phyloP scores from a whole-genome alignment of 345 rosid genomes.

The Boechera divaricarpa region DNA sequence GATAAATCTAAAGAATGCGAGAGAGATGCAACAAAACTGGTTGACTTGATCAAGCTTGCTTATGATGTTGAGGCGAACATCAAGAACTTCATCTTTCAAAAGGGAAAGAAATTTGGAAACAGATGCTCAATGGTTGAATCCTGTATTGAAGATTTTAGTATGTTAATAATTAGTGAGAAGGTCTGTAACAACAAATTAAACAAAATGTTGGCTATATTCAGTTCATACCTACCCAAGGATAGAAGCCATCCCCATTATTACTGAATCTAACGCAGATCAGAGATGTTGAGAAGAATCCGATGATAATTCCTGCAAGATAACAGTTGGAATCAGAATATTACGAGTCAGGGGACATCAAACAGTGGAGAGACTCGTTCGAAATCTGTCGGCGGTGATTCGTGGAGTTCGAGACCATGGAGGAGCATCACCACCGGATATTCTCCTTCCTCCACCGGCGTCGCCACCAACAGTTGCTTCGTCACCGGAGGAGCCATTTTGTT shows the following conservation, averaged over 20 bases:
- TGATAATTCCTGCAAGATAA: constrained; percentile 77
- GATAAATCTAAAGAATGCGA: not conserved
- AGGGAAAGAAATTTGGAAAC: constrained; percentile 96
- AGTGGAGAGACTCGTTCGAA: not conserved
- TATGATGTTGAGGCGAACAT: constrained; percentile 94
- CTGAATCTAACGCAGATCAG: constrained; percentile 95
- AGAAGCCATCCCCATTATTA: constrained; percentile 99
- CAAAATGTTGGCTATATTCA: constrained; percentile 34
- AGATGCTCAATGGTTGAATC: constrained; percentile 96
- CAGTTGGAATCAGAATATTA: constrained; percentile 47
- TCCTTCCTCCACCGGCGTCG: too few species aligned
- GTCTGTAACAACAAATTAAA: not conserved
- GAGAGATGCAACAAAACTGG: constrained; percentile 63
- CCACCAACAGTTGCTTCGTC: too few species aligned
- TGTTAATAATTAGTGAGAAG: constrained; percentile 6
- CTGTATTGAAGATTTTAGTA: constrained; percentile 46
- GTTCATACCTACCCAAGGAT: constrained; percentile 64
- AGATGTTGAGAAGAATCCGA: constrained; percentile 98
- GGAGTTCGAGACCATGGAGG: too few species aligned
- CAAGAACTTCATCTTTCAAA: constrained; percentile 97
- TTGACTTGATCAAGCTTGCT: constrained; percentile 99
- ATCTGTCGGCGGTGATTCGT: too few species aligned
- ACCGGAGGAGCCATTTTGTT: too few species aligned
- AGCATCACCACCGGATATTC: too few species aligned
- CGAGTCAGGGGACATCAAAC: not conserved